Evolutionary conservation across 495 filamentous ascomycete species (phyloP), one percentile per base, ranked within the genome.

Genomic region (Cetradonia linearis): DNA sequence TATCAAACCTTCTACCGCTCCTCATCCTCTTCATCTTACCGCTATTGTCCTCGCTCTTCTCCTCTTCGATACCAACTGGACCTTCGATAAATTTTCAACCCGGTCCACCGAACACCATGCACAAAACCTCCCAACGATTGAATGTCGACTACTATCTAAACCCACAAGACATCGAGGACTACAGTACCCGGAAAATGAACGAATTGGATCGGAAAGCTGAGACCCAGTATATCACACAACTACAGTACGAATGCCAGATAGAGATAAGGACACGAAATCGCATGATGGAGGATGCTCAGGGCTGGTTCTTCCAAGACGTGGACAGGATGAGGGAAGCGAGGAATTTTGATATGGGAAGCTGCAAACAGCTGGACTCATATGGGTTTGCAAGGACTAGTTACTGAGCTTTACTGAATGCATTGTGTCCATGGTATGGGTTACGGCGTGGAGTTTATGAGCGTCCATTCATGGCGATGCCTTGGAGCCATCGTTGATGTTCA

Each of bases 21-120:
- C 76, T 96, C 28, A 74, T 96, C 44, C 83, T 98, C 60, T 92
- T 98, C 71, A 68, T 96, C 47, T 81, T 97, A 58, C 93, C 93
- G 1, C 76, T 96, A 4, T 77, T 97, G 42, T 87, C 88, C 9
- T 87, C 85, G 9, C 72, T 95, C 25, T 91, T 96, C 69, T 83
- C 81, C 34, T 82, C 81, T 56, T 73, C 82, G 2, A 70, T 75
- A 44, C 77, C 81, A n/a, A 57, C 78, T 3, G 82, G 83, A 7
- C 91, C 91, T 6, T 72, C 76, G 9, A 83, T 89, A 70, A 80
- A 81, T 57, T 91, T 91, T 66, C 70, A 73, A 14, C 76, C 86
- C 1, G 65, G 76, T 14, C 77, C 83, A 6, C 88, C 89, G 7
- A 79, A 88, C 68, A 94, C 88, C 20, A 69, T 83, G 63, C 80